phyloP scores from a whole-genome alignment of 2,329 filamentous ascomycete species.

The Ophiostoma ips region DNA sequence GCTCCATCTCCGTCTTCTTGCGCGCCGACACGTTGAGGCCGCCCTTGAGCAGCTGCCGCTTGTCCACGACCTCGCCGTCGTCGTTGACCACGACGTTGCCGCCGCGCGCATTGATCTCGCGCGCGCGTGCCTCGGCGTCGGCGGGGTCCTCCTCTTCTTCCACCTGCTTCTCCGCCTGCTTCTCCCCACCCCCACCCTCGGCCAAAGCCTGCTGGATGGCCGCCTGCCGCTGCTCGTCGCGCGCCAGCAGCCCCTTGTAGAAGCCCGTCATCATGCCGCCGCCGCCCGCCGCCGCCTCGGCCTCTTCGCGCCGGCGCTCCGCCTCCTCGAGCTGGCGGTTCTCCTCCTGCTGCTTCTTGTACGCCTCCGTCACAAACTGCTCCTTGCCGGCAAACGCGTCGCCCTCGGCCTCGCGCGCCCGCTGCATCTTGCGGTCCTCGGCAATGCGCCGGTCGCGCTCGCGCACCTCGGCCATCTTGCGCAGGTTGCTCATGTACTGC shows the following conservation, averaged over 20 bases:
- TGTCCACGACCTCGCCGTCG: constrained; percentile 71
- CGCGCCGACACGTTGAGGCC: constrained; percentile 60
- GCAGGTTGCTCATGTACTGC: constrained; percentile 64
- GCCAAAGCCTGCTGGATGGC: constrained; percentile 52
- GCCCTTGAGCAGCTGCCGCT: constrained; percentile 62
- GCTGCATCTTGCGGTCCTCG: constrained; percentile 65
- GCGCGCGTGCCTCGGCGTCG: constrained; percentile 46
- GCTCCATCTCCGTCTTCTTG: constrained; percentile 35
- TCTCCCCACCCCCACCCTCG: constrained; percentile 10
- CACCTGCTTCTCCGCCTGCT: constrained; percentile 19
- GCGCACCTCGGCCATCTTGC: constrained; percentile 59
- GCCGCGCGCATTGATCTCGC: constrained; percentile 49
- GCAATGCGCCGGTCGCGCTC: constrained; percentile 68
- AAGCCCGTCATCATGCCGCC: constrained; percentile 71
- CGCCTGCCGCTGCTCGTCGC: constrained; percentile 54
- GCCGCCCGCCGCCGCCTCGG: constrained; percentile 38
- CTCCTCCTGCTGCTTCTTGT: constrained; percentile 69
- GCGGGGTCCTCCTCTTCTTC: constrained; percentile 25
- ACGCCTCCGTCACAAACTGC: constrained; percentile 73
- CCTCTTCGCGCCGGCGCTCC: constrained; percentile 52
- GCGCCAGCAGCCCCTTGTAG: constrained; percentile 59
- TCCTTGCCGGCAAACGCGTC: constrained; percentile 74
- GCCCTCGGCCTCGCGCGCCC: constrained; percentile 66
- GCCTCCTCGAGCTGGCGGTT: constrained; percentile 56
- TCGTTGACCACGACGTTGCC: constrained; percentile 59